Base-by-base conservation (phyloP, 768 basidiomycete species). In the Lentinula aciculospora region DNA sequence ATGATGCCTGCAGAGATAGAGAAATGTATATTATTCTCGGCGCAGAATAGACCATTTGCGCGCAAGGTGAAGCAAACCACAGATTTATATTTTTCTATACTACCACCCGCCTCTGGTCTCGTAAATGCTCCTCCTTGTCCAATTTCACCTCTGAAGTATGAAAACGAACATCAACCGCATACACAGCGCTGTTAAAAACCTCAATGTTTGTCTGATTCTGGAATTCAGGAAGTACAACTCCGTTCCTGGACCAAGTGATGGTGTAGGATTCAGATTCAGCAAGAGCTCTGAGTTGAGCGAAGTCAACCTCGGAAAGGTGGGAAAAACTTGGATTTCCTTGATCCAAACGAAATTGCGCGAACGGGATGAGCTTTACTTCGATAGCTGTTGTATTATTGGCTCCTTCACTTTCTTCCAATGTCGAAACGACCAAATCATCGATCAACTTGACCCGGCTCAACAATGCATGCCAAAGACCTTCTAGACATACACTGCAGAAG, bases 401-500 rank as follows among this genome's bases (percentile, higher is more conserved):
- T 3, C 39, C n/a, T 21, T 6, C 46, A 17, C 27, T 85, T 62
- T 19, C 67, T 25, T 53, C 23, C 13, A 12, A 10, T 3, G n/a
- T n/a, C 15, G 36, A 21, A 23, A 53, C 51, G 25, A 53, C 23
- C 32, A 53, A 27, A 27, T 39, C 67, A 60, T 92, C 88, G 63
- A 92, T 81, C 63, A 90, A 78, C 65, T 72, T 75, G 54, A 91
- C 70, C 34, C 78, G 78, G 42, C 70, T 68, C 7, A 90, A 76
- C 21, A 90, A 80, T 17, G 81, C 75, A 47, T 81, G 70, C 89
- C 90, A 92, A 31, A 92, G 81, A 4, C 80, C 87, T 61, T 92
- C 90, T 13, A 80, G 64, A 65, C 90, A 92, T 51, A 81, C 84
- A 61, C 76, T 82, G 76, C 90, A 92, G 66, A 92, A 88, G 65